A percentile compares a stretch with the other conserved stretches of the same genome.
Evolutionary conservation across 2,329 filamentous ascomycete species (phyloP).

Genomic region (Cryphonectria carpinicola): DNA sequence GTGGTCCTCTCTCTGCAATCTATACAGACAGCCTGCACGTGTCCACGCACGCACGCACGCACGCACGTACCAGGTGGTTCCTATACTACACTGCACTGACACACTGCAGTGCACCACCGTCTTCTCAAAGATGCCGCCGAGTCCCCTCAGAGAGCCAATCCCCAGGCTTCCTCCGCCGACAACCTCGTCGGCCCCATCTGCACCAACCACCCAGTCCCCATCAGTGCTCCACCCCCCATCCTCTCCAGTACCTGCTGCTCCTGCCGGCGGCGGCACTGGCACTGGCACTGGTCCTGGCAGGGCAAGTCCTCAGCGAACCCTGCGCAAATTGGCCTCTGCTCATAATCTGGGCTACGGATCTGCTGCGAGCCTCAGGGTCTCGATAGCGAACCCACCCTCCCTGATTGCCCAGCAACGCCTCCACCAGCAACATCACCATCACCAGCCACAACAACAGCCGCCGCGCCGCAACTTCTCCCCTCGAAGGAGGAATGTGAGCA

Average conservation of each 20-base stretch:
- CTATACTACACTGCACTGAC: not conserved
- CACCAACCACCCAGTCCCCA: constrained; percentile 20
- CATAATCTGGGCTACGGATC: constrained; percentile 60
- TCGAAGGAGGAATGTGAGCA: constrained; percentile 40
- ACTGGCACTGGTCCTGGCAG: not conserved
- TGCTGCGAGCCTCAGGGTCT: constrained; percentile 39
- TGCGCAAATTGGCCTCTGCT: constrained; percentile 77
- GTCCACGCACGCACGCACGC: not conserved
- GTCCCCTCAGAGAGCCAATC: constrained; percentile 35
- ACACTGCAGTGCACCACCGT: not conserved
- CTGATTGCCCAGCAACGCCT: constrained; percentile 66
- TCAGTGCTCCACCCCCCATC: constrained; percentile 58
- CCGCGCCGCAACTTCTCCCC: constrained; percentile 42
- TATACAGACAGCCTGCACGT: not conserved
- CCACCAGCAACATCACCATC: constrained; percentile 48
- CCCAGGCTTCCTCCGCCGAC: constrained; percentile 29
- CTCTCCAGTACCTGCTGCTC: constrained; percentile 54
- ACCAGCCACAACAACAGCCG: constrained; percentile 53
- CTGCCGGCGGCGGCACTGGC: not conserved
- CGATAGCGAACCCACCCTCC: constrained; percentile 54
- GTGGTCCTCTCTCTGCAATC: too few species aligned
- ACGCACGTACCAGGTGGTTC: not conserved
- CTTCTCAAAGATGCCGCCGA: constrained; percentile 34
- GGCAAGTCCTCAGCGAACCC: constrained; percentile 59
- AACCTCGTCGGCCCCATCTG: constrained; percentile 14